Percentiles rank a stretch among this genome's conserved stretches.
Evolutionary conservation across 139 green algal species (phyloP).

Genomic region (Chlamydomonas sp.): DNA sequence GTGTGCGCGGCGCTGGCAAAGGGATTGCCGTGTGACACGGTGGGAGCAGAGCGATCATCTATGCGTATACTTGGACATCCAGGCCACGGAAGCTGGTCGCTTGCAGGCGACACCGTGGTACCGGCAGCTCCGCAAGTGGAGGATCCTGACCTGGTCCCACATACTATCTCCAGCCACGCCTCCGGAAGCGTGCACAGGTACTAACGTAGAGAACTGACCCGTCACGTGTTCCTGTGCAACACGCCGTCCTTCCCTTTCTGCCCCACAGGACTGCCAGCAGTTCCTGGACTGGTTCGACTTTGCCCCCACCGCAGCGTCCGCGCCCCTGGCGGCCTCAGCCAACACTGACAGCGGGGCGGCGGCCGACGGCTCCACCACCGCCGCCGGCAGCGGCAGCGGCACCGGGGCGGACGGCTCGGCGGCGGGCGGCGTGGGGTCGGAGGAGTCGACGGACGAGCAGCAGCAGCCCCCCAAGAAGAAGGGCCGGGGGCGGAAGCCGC

Average conservation of each 20-base stretch:
- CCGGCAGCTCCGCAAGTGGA: no score
- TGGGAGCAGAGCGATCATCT: no score
- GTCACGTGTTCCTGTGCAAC: background rate
- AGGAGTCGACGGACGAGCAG: background rate
- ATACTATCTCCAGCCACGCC: no score
- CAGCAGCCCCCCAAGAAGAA: background rate
- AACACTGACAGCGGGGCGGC: background rate
- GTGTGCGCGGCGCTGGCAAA: background rate
- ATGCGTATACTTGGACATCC: no score
- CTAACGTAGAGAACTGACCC: no score
- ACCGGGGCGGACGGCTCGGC: no score
- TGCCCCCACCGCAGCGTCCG: background rate
- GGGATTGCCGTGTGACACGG: background rate
- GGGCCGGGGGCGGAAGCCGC: background rate
- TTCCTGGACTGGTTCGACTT: slow-evolving; percentile 41
- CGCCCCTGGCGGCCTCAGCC: background rate
- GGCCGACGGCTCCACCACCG: background rate
- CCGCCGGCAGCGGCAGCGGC: background rate
- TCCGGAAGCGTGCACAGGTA: no score
- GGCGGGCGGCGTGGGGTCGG: background rate
- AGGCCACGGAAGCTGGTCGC: no score
- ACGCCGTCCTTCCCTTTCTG: background rate
- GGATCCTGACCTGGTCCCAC: no score
- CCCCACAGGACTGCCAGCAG: background rate
- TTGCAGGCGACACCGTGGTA: no score